A percentile compares a stretch with the other conserved stretches of the same genome.
These are phyloP conservation scores for Arabis hirsuta DNA, from an alignment of 345 rosid genomes.

Conservation along the genomic window DNA sequence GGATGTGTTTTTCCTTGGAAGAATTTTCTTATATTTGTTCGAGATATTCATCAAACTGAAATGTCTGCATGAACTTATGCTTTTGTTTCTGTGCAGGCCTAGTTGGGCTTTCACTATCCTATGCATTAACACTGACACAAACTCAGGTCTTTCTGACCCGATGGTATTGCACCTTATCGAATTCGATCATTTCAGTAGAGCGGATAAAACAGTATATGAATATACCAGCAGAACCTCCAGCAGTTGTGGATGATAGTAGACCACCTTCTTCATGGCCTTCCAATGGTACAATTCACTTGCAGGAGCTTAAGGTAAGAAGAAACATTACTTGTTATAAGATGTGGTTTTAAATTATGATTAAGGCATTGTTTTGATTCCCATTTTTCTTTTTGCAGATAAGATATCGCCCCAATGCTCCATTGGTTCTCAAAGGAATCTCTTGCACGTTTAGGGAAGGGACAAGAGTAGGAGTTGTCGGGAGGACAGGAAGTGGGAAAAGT, in stretches of 20 bases:
- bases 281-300: slow-evolving; percentile 68
- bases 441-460: slow-evolving; percentile 76
- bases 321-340: slow-evolving; percentile 5
- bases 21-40: not conserved
- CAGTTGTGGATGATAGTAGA: slow-evolving; percentile 59
- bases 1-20: too few species aligned
- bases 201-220: slow-evolving; percentile 77
- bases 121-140: slow-evolving; percentile 63
- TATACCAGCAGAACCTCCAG: slow-evolving; percentile 65
- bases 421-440: slow-evolving; percentile 75
- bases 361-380: slow-evolving; percentile 13
- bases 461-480: slow-evolving; percentile 85
- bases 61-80: slow-evolving; percentile 15
- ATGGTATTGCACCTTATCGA: slow-evolving; percentile 67
- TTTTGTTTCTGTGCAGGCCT: slow-evolving; percentile 49
- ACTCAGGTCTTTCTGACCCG: slow-evolving; percentile 59
- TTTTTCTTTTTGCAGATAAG: slow-evolving; percentile 50
- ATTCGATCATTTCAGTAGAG: slow-evolving; percentile 74
- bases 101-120: slow-evolving; percentile 78
- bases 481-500: slow-evolving; percentile 94
- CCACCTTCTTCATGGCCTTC: slow-evolving; percentile 75
- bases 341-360: not conserved
- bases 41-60: not conserved
- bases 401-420: slow-evolving; percentile 70
- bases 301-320: slow-evolving; percentile 59